Conservation (phyloP, 2,329 filamentous ascomycete species). For the Phoma sp. region DNA sequence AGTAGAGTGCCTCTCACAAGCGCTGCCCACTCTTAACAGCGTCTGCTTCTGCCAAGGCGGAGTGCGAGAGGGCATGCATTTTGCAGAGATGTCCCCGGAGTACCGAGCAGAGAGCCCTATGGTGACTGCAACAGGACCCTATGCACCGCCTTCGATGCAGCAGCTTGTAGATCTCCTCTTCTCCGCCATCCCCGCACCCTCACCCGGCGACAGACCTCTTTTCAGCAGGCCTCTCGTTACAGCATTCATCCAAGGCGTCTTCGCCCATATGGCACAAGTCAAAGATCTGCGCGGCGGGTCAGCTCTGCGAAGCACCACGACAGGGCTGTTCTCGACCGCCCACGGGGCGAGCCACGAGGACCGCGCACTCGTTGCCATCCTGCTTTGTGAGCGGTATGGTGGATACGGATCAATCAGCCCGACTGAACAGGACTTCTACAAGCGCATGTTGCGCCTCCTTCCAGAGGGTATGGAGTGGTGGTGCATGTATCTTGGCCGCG, state of each 20-base stretch:
- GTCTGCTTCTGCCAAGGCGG: conserved; percentile 88
- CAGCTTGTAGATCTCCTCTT: conserved; percentile 59
- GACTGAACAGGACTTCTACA: conserved; percentile 62
- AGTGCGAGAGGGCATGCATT: conserved; percentile 82
- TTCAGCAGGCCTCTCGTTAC: conserved; percentile 58
- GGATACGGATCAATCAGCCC: conserved; percentile 62
- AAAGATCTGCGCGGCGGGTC: conserved; percentile 63
- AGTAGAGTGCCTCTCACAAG: conserved; percentile 73
- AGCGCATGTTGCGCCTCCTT: conserved; percentile 60
- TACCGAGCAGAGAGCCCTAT: conserved; percentile 72
- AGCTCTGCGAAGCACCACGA: conserved; percentile 75
- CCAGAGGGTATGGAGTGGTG: conserved; percentile 67
- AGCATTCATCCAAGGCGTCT: conserved; percentile 67
- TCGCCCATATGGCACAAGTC: conserved; percentile 52
- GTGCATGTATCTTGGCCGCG: conserved; percentile 67
- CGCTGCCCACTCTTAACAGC: conserved; percentile 70
- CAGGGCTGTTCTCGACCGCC: conserved; percentile 68
- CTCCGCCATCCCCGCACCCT: conserved; percentile 49
- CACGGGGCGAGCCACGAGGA: conserved; percentile 78
- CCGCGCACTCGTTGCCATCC: conserved; percentile 73
- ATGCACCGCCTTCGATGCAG: conserved; percentile 57
- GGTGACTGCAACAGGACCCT: conserved; percentile 63
- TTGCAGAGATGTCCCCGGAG: conserved; percentile 67
- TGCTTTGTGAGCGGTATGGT: conserved; percentile 77
- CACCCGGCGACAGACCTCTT: conserved; percentile 37